Conservation (phyloP, 352 stramenopile genomes). For the Phytophthora melonis region DNA sequence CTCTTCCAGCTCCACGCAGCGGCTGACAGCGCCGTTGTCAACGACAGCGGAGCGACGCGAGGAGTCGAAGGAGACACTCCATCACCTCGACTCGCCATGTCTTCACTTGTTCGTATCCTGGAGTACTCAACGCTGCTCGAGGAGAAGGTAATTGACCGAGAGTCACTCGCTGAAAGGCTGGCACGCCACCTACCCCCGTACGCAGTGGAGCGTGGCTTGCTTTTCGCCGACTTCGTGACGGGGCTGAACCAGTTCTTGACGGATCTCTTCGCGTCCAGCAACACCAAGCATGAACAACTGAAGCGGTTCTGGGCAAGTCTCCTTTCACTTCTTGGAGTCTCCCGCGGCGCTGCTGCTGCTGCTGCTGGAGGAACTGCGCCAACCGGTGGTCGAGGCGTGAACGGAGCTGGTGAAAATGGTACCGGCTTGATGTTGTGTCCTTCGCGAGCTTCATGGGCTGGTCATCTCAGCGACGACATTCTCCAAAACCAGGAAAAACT, state of each 20-base stretch:
- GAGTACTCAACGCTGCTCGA: constrained; percentile 54
- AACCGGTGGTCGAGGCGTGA: neutral
- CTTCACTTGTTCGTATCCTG: constrained; percentile 56
- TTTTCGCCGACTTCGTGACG: constrained; percentile 68
- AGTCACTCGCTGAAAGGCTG: constrained; percentile 43
- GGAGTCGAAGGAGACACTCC: constrained; percentile 5
- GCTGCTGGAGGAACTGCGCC: neutral
- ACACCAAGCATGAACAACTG: constrained; percentile 44
- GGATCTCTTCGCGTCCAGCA: constrained; percentile 42
- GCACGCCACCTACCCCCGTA: constrained; percentile 50
- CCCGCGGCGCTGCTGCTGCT: neutral
- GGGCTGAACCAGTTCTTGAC: constrained; percentile 56
- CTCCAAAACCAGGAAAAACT: constrained; percentile 86
- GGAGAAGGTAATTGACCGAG: constrained; percentile 44
- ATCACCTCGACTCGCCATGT: constrained; percentile 45
- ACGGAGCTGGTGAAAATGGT: constrained; percentile 13
- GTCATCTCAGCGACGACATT: constrained; percentile 80
- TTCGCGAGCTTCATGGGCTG: constrained; percentile 53
- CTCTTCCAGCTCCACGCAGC: constrained; percentile 61
- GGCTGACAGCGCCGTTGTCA: constrained; percentile 18
- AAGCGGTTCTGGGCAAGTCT: constrained; percentile 69
- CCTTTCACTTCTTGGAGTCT: constrained; percentile 39
- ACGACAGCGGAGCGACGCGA: neutral
- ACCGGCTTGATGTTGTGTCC: constrained; percentile 27
- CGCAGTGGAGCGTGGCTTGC: constrained; percentile 51